Conservation (phyloP, 768 basidiomycete species). For the Cystofilobasidium capitatum region DNA sequence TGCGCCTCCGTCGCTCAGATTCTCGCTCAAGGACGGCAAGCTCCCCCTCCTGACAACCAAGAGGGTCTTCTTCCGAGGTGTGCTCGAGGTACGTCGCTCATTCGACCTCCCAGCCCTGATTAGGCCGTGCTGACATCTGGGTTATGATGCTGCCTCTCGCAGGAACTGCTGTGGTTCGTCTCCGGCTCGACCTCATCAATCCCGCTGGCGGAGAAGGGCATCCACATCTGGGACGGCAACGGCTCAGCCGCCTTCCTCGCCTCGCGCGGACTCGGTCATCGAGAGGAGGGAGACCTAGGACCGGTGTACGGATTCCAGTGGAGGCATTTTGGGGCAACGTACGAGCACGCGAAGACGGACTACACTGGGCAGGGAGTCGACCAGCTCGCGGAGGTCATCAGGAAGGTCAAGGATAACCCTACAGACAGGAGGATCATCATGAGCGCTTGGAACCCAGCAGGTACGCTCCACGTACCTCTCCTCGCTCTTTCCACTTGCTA, state of each 20-base stretch:
- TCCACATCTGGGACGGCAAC: constrained; percentile 98
- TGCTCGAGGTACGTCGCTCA: constrained; percentile 49
- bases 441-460: constrained; percentile 96
- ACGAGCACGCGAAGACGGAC: constrained; percentile 42
- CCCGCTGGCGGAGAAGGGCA: constrained; percentile 63
- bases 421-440: constrained; percentile 89
- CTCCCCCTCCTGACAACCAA: constrained; percentile 92
- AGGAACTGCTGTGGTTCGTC: constrained; percentile 88
- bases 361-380: constrained; percentile 82
- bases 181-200: constrained; percentile 72
- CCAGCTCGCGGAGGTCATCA: constrained; percentile 77
- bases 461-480: too few relatives aligned
- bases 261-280: constrained; percentile 67
- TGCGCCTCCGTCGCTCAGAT: constrained; percentile 79
- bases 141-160: background rate
- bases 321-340: constrained; percentile 85
- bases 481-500: background rate
- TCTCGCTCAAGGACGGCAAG: constrained; percentile 63
- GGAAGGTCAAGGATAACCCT: constrained; percentile 84
- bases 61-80: constrained; percentile 81
- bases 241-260: constrained; percentile 80
- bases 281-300: constrained; percentile 83
- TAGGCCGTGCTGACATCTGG: background rate
- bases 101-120: background rate
- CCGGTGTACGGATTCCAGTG: constrained; percentile 97